Evolutionary conservation across 2,329 filamentous ascomycete species (phyloP).

Genomic region (Talaromyces albobiverticillius): DNA sequence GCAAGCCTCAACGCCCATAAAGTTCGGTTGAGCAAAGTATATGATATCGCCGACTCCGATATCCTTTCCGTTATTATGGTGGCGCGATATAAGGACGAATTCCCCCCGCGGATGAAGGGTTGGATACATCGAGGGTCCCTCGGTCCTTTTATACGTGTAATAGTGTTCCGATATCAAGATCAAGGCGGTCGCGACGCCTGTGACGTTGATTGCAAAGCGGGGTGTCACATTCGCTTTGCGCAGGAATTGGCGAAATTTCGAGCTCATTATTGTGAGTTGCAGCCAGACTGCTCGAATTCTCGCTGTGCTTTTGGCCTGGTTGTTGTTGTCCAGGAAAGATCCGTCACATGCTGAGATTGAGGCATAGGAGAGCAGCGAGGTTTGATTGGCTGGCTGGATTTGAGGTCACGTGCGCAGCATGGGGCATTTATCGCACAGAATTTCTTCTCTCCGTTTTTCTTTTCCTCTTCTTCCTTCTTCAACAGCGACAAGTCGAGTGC

Average conservation of each 20-base stretch:
- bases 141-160: constrained; percentile 57
- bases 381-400: neutral
- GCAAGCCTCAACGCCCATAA: constrained; percentile 59
- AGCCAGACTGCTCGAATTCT: too few species aligned
- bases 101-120: constrained; percentile 70
- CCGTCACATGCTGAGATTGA: constrained; percentile 6
- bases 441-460: constrained; percentile 5
- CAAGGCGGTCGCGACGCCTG: constrained; percentile 34
- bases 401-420: constrained; percentile 2
- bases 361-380: neutral
- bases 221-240: constrained; percentile 21
- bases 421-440: constrained; percentile 2
- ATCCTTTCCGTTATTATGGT: constrained; percentile 65
- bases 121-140: constrained; percentile 85
- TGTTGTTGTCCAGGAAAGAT: neutral
- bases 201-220: constrained; percentile 26
- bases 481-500: neutral
- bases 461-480: constrained; percentile 6
- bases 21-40: constrained; percentile 70
- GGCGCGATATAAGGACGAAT: constrained; percentile 65
- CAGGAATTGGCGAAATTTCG: constrained; percentile 27
- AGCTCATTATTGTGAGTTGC: constrained; percentile 26
- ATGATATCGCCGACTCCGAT: constrained; percentile 80
- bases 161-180: constrained; percentile 54
- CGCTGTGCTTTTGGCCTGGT: neutral